A percentile compares a stretch with the other conserved stretches of the same genome.
phyloP scores from a whole-genome alignment of 1,139 yeast species.

The Sugiyamaella xylanicola region DNA sequence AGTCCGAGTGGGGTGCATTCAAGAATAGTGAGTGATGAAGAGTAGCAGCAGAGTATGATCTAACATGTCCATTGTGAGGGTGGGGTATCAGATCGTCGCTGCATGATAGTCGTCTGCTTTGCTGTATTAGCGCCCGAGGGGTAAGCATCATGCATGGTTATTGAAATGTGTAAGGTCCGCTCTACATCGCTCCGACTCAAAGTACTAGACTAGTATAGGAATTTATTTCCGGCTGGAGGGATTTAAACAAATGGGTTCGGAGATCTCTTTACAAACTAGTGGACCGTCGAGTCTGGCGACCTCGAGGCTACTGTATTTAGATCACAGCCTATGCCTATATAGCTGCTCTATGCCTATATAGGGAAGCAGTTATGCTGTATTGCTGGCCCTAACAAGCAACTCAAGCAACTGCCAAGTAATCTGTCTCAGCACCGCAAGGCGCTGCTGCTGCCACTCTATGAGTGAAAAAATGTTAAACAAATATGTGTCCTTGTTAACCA shows the following conservation, averaged over 20 bases:
- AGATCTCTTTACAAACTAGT: no score
- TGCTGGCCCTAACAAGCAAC: no score
- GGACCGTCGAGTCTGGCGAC: neutral
- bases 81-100: neutral
- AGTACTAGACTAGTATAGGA: no score
- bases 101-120: neutral
- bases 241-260: no score
- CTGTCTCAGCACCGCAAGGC: no score
- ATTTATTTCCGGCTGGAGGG: no score
- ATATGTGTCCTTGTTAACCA: no score
- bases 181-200: neutral
- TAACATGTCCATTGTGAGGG: neutral
- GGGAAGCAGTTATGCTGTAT: no score
- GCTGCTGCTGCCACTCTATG: no score
- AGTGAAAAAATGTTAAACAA: no score
- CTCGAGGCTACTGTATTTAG: neutral
- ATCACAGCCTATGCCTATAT: neutral
- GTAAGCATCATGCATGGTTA: neutral
- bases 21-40: neutral
- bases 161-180: neutral
- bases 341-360: neutral
- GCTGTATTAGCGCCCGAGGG: conserved; percentile 5
- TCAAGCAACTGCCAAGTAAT: no score
- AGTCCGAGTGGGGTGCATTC: neutral
- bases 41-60: neutral